phyloP scores from a whole-genome alignment of 192 early-diverging fungal genomes.

The Entophlyctis luteolus region DNA sequence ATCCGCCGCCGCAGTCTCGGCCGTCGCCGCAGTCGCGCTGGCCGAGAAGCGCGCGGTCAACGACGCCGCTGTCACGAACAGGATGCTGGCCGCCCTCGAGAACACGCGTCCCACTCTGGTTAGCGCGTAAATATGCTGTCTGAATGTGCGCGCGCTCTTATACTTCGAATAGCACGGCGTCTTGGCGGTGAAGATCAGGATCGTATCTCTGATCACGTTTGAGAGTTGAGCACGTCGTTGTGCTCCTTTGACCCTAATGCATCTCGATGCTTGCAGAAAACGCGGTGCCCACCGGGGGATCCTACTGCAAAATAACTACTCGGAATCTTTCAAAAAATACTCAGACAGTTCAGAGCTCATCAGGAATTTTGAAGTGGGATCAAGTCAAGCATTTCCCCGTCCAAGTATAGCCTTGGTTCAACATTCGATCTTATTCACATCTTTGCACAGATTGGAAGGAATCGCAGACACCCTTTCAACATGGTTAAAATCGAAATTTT shows the following conservation, averaged over 20 bases:
- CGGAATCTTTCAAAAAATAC: constrained; percentile 27
- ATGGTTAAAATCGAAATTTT: constrained; percentile 30
- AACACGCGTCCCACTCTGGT: constrained; percentile 13
- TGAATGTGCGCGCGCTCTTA: not conserved
- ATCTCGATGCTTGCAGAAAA: not conserved
- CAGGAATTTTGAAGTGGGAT: constrained; percentile 29
- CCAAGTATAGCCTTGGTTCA: not conserved
- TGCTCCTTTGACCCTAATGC: not conserved
- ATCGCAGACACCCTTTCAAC: constrained; percentile 44
- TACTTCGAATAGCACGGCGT: constrained; percentile 2
- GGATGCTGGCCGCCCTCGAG: constrained; percentile 1
- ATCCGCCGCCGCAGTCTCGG: not conserved
- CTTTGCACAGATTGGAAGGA: constrained; percentile 25
- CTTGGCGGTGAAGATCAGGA: constrained; percentile 12
- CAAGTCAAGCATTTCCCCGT: constrained; percentile 48
- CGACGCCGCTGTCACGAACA: constrained; percentile 3
- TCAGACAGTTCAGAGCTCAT: not conserved
- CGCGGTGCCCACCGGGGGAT: not conserved
- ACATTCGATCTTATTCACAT: not conserved
- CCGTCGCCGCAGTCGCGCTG: not conserved
- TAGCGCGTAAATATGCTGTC: not conserved
- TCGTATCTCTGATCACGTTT: constrained; percentile 19
- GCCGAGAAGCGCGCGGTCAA: not conserved
- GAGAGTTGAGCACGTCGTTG: not conserved
- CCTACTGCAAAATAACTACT: constrained; percentile 10